Evolutionary conservation across 2,329 filamentous ascomycete genomes (phyloP).

Genomic region (Penicillium sp.): DNA sequence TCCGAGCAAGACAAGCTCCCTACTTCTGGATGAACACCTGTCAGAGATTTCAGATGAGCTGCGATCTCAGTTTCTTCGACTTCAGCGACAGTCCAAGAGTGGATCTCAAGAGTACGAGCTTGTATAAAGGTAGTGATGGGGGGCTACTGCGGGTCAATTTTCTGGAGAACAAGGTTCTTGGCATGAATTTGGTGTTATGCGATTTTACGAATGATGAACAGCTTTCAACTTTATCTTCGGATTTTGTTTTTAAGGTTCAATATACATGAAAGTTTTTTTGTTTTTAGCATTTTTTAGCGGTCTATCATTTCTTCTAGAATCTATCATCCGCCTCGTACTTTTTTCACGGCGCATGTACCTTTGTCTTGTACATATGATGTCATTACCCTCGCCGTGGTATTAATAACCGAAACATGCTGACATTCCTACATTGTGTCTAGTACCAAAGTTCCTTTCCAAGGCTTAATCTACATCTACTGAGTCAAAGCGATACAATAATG

Average conservation of each 20-base stretch:
- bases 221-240: not conserved
- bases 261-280: not conserved
- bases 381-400: not conserved
- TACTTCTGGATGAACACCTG: not conserved
- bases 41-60: not conserved
- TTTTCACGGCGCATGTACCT: not conserved
- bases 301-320: not conserved
- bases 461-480: not conserved
- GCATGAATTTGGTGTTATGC: not conserved
- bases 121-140: too few relatives aligned
- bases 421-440: not conserved
- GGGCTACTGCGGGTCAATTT: not conserved
- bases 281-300: not conserved
- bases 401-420: not conserved
- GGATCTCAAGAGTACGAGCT: not conserved
- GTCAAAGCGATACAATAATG: slow-evolving; percentile 12
- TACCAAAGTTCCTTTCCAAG: too few relatives aligned
- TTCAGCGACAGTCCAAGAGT: not conserved
- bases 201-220: not conserved
- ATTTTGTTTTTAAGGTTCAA: not conserved
- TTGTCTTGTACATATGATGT: not conserved
- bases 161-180: not conserved
- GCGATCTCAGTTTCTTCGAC: not conserved
- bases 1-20: not conserved
- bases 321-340: not conserved